These are phyloP conservation scores for Metarhizium guizhouense DNA, from an alignment of 2,329 filamentous ascomycete species.

Conservation along the genomic window DNA sequence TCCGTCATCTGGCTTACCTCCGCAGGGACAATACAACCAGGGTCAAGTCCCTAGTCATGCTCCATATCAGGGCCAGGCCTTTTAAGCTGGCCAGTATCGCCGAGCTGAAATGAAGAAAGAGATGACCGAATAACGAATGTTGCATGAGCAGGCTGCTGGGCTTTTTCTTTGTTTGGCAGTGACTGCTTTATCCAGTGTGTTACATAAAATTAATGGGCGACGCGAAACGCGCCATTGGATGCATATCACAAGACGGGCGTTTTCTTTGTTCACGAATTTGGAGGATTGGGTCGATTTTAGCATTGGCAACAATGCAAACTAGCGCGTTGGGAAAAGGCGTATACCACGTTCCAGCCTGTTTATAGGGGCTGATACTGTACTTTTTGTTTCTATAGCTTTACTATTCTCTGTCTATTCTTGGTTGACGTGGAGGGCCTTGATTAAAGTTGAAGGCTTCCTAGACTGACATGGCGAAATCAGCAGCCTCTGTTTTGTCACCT, in stretches of 20 bases:
- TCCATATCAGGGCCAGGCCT: slow-evolving; percentile 28
- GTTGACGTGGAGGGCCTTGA: not conserved
- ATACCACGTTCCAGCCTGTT: not conserved
- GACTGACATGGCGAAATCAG: not conserved
- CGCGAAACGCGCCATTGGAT: not conserved
- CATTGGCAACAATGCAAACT: not conserved
- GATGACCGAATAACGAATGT: not conserved
- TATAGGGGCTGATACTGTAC: not conserved
- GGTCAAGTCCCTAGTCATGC: slow-evolving; percentile 13
- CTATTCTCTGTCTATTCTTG: not conserved
- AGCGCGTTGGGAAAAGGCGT: not conserved
- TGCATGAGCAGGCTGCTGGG: not conserved
- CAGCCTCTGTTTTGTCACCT: no score
- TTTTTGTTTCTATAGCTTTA: not conserved
- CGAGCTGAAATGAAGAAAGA: not conserved
- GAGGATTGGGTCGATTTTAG: not conserved
- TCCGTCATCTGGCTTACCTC: slow-evolving; percentile 18
- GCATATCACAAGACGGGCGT: slow-evolving; percentile 3
- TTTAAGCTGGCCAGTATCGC: slow-evolving; percentile 12
- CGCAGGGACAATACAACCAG: slow-evolving; percentile 21
- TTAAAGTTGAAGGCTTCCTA: not conserved
- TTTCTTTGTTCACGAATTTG: not conserved
- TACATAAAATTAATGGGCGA: not conserved
- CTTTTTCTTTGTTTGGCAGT: not conserved
- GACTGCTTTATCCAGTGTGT: not conserved